Evolutionary conservation across 2,329 filamentous ascomycete genomes (phyloP).

Genomic region (Colletotrichum sp.): DNA sequence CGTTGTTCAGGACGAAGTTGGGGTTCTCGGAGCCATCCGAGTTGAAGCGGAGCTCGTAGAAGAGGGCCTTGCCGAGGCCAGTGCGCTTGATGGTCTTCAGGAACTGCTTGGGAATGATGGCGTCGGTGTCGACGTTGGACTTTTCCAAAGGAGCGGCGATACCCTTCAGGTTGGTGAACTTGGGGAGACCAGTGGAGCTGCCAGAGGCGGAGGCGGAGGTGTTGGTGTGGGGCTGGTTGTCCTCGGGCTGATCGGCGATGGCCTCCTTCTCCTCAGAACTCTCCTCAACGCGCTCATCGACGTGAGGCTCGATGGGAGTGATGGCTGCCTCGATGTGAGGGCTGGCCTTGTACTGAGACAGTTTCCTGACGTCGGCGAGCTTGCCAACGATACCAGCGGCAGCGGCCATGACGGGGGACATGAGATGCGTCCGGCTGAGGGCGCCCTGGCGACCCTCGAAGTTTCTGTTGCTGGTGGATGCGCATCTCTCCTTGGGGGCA

Average conservation of each 20-base stretch:
- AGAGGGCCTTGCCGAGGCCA: constrained; percentile 86
- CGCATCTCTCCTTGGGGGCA: constrained; percentile 89
- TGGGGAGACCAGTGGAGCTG: constrained; percentile 67
- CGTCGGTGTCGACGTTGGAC: constrained; percentile 96
- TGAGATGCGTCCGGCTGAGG: constrained; percentile 87
- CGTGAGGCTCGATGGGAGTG: constrained; percentile 47
- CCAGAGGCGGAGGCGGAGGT: constrained; percentile 33
- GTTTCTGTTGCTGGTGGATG: constrained; percentile 95
- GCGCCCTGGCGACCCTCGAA: constrained; percentile 97
- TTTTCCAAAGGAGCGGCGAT: constrained; percentile 87
- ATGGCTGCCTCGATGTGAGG: constrained; percentile 64
- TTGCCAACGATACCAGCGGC: constrained; percentile 89
- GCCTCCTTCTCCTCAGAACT: constrained; percentile 58
- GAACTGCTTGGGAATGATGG: constrained; percentile 99
- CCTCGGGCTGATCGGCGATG: constrained; percentile 64
- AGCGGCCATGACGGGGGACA: constrained; percentile 97
- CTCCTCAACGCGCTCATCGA: constrained; percentile 57
- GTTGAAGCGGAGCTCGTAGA: constrained; percentile 83
- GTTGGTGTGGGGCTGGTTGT: constrained; percentile 67
- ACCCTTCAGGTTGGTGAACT: constrained; percentile 84
- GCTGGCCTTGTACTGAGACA: constrained; percentile 61
- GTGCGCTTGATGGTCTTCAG: constrained; percentile 99
- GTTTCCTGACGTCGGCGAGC: constrained; percentile 87
- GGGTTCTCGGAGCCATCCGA: constrained; percentile 76
- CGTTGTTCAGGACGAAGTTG: constrained; percentile 88